Evolutionary conservation across 768 basidiomycete species (phyloP).

Genomic region (Mycena indigotica): DNA sequence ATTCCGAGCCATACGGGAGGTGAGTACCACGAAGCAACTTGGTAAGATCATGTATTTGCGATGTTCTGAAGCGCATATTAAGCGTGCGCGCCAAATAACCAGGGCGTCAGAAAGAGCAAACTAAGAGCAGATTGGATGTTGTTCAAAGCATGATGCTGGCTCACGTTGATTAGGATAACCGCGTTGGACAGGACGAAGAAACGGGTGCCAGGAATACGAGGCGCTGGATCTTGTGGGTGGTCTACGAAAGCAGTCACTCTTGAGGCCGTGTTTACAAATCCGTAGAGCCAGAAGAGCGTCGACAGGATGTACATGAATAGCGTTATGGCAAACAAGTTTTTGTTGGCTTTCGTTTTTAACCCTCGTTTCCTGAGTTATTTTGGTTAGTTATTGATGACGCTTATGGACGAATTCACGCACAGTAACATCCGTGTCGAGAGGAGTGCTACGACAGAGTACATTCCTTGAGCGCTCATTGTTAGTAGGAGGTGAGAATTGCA

Average conservation of each 20-base stretch:
- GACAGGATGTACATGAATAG: neutral
- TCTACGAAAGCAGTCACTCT: neutral
- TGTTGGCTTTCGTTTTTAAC: neutral
- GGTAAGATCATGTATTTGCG: conserved; percentile 1
- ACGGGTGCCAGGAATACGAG: neutral
- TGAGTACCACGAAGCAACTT: neutral
- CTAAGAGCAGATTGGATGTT: neutral
- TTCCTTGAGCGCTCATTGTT: neutral
- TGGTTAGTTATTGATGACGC: neutral
- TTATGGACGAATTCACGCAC: neutral
- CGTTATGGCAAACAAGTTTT: neutral
- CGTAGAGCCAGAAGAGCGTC: neutral
- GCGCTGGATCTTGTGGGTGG: neutral
- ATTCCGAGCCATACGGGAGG: neutral
- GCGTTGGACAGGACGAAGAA: neutral
- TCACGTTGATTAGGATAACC: neutral
- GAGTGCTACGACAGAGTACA: neutral
- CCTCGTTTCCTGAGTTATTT: neutral
- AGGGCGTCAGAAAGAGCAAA: neutral
- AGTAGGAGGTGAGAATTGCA: neutral
- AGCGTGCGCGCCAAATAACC: neutral
- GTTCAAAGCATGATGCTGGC: neutral
- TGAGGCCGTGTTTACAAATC: neutral
- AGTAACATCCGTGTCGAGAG: neutral
- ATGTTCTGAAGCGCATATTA: conserved; percentile 1